A percentile compares a stretch with the other conserved stretches of the same genome.
These are phyloP conservation scores for Rhodofomes roseus DNA, from an alignment of 1,284 basidiomycete genomes.

Conservation along the genomic window DNA sequence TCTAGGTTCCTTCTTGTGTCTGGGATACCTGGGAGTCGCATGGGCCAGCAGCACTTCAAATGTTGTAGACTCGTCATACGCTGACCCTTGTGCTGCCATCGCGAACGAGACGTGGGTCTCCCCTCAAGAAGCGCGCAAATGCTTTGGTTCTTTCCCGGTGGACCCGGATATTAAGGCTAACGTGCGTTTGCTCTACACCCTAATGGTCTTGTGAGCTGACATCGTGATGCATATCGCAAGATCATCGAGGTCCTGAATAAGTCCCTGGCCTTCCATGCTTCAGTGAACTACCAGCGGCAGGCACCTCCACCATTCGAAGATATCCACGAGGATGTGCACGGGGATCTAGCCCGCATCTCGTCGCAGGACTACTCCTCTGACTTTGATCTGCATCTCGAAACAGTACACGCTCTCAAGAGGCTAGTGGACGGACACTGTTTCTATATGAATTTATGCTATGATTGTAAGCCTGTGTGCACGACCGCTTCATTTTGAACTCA, in stretches of 20 bases:
- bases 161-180: constrained; percentile 42
- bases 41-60: background rate
- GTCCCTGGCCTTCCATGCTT: constrained; percentile 58
- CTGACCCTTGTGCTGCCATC: constrained; percentile 48
- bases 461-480: constrained; percentile 36
- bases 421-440: constrained; percentile 58
- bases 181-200: constrained; percentile 27
- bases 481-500: background rate
- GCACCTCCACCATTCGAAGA: constrained; percentile 52
- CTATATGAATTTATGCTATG: constrained; percentile 53
- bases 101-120: constrained; percentile 50
- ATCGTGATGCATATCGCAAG: constrained; percentile 17
- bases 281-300: constrained; percentile 51
- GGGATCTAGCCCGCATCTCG: constrained; percentile 47
- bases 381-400: constrained; percentile 50
- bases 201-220: constrained; percentile 10
- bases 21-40: background rate
- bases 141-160: constrained; percentile 44
- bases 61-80: background rate
- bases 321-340: constrained; percentile 51
- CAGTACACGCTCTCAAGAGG: constrained; percentile 50
- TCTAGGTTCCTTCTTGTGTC: background rate
- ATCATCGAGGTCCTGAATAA: constrained; percentile 55
- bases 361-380: constrained; percentile 42
- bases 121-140: constrained; percentile 46